Evolutionary conservation across 176 grass and related monocot species (phyloP).

Genomic region (Zea luxurians): DNA sequence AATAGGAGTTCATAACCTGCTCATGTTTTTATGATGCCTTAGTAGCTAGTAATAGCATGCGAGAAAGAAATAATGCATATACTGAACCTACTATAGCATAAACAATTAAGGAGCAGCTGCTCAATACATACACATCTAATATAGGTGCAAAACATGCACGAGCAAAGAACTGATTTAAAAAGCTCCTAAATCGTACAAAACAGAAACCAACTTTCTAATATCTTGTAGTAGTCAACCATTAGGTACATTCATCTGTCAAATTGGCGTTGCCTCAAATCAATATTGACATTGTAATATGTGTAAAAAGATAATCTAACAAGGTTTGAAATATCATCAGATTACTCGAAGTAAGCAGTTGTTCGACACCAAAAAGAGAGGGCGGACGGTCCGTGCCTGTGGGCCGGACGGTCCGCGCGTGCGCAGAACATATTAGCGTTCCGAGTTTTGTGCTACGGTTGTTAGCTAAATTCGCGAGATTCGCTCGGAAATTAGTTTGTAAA

Average conservation of each 20-base stretch:
- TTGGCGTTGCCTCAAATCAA: not conserved
- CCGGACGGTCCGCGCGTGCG: too few species aligned
- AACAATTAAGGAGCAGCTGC: not conserved
- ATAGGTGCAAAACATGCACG: not conserved
- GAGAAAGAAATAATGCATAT: not conserved
- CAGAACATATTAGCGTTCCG: too few species aligned
- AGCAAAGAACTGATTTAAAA: not conserved
- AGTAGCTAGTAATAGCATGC: not conserved
- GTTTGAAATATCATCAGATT: not conserved
- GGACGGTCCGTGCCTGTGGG: too few species aligned
- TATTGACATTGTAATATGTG: not conserved
- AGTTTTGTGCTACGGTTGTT: too few species aligned
- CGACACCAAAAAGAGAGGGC: too few species aligned
- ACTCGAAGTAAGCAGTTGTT: not conserved
- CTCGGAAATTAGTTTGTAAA: too few species aligned
- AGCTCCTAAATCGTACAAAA: constrained; percentile 12
- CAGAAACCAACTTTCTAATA: not conserved
- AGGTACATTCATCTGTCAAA: not conserved
- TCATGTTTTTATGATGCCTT: not conserved
- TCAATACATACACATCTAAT: not conserved
- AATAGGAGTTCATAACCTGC: not conserved
- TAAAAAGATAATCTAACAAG: not conserved
- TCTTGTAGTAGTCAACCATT: not conserved
- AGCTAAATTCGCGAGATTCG: too few species aligned
- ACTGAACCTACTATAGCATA: not conserved